Evolutionary conservation across 2,329 filamentous ascomycete genomes (phyloP).

Genomic region (Diatrype stigma): DNA sequence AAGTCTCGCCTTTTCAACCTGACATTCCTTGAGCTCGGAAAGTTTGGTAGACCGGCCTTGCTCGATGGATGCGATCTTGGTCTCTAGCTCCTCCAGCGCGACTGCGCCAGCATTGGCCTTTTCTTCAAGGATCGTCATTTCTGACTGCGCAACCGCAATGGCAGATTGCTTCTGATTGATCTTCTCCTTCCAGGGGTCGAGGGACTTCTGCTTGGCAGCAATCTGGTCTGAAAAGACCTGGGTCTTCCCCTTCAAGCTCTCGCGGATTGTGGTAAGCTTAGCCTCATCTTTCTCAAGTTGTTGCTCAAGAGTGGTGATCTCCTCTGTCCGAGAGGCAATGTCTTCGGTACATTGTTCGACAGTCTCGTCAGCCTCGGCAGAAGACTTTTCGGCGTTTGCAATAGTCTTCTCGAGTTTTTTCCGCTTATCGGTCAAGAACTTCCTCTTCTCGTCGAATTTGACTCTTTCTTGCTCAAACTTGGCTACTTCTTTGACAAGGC

Average conservation of each 20-base stretch:
- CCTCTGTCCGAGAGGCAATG: slow-evolving; percentile 69
- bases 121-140: slow-evolving; percentile 86
- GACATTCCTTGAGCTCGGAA: slow-evolving; percentile 70
- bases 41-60: slow-evolving; percentile 67
- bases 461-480: slow-evolving; percentile 95
- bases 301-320: slow-evolving; percentile 72
- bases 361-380: slow-evolving; percentile 69
- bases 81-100: slow-evolving; percentile 76
- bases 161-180: slow-evolving; percentile 94
- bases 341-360: slow-evolving; percentile 76
- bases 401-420: slow-evolving; percentile 94
- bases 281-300: slow-evolving; percentile 75
- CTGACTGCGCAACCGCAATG: slow-evolving; percentile 91
- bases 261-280: slow-evolving; percentile 77
- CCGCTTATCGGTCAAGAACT: slow-evolving; percentile 84
- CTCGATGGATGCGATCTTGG: slow-evolving; percentile 71
- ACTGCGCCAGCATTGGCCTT: slow-evolving; percentile 83
- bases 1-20: slow-evolving; percentile 65
- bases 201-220: slow-evolving; percentile 81
- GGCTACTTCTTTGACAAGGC: slow-evolving; percentile 77
- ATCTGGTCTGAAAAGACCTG: slow-evolving; percentile 93
- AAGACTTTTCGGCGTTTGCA: slow-evolving; percentile 68
- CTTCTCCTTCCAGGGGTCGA: slow-evolving; percentile 96
- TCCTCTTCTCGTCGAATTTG: slow-evolving; percentile 96
- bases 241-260: slow-evolving; percentile 89